phyloP scores from a whole-genome alignment of 2,329 filamentous ascomycete species.

The Alternaria gansuensis region DNA sequence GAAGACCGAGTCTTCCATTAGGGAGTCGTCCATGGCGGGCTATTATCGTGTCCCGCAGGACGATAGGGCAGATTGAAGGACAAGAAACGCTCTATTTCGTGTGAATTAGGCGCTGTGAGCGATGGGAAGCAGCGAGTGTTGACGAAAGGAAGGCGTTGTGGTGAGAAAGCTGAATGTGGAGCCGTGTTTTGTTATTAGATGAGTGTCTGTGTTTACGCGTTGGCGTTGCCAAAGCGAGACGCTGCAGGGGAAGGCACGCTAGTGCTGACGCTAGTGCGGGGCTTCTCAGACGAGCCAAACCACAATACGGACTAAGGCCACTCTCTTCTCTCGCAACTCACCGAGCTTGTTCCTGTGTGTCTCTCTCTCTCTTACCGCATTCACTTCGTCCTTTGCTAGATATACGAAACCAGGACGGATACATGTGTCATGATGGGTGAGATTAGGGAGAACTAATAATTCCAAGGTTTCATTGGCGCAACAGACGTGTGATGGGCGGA shows the following conservation, averaged over 20 bases:
- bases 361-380: too few species aligned
- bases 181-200: conserved; percentile 22
- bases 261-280: conserved; percentile 19
- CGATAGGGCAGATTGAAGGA: conserved; percentile 21
- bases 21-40: conserved; percentile 55
- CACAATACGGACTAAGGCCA: too few species aligned
- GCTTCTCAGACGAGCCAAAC: background rate
- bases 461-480: too few species aligned
- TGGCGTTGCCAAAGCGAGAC: conserved; percentile 23
- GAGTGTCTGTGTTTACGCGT: conserved; percentile 24
- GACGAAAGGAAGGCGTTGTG: conserved; percentile 20
- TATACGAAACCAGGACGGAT: too few species aligned
- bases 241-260: conserved; percentile 22
- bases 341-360: too few species aligned
- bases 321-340: too few species aligned
- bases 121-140: conserved; percentile 14
- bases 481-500: background rate
- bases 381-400: too few species aligned
- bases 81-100: conserved; percentile 14
- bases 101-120: conserved; percentile 2
- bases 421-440: too few species aligned
- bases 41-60: conserved; percentile 42
- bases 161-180: conserved; percentile 14
- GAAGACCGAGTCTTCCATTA: conserved; percentile 54
- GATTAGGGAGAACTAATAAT: too few species aligned